Percentiles rank a stretch among this genome's conserved stretches.
Conservation (phyloP, 2,329 filamentous ascomycete species). For the Neophaeococcomyces mojaviensis region DNA sequence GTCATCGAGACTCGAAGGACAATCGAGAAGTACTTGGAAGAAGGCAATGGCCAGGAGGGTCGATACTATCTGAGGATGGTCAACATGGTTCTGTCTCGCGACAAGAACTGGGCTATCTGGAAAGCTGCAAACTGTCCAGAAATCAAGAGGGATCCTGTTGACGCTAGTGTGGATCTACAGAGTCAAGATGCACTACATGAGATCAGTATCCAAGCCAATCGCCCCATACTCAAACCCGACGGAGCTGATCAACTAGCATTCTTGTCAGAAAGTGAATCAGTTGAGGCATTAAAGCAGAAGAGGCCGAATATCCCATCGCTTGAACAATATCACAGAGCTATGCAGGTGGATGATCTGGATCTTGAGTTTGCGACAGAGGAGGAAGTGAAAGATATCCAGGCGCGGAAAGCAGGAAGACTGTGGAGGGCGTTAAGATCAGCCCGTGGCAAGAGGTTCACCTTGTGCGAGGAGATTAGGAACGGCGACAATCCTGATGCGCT, state of each 20-base stretch:
- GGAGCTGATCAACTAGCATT: slow-evolving; percentile 72
- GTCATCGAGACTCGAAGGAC: slow-evolving; percentile 65
- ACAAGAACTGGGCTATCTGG: slow-evolving; percentile 99
- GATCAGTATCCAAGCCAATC: slow-evolving; percentile 61
- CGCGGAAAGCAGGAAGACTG: slow-evolving; percentile 75
- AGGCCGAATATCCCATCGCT: slow-evolving; percentile 64
- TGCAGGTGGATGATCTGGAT: slow-evolving; percentile 75
- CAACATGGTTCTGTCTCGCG: slow-evolving; percentile 85
- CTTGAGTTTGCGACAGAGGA: slow-evolving; percentile 68
- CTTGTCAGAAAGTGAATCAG: slow-evolving; percentile 58
- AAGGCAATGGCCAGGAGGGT: slow-evolving; percentile 60
- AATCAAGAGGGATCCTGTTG: slow-evolving; percentile 69
- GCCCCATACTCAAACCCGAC: slow-evolving; percentile 57
- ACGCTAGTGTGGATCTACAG: slow-evolving; percentile 59
- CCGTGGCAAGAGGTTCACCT: slow-evolving; percentile 57
- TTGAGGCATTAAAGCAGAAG: slow-evolving; percentile 64
- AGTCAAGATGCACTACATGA: slow-evolving; percentile 61
- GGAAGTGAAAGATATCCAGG: slow-evolving; percentile 52
- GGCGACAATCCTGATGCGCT: slow-evolving; percentile 57
- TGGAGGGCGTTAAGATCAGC: slow-evolving; percentile 83
- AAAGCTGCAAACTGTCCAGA: slow-evolving; percentile 89
- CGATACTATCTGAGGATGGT: slow-evolving; percentile 95
- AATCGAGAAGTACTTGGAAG: slow-evolving; percentile 76
- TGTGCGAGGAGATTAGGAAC: slow-evolving; percentile 83
- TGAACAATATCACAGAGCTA: slow-evolving; percentile 62